Conservation (phyloP, 441 rosid species). For the Croton setiger region DNA sequence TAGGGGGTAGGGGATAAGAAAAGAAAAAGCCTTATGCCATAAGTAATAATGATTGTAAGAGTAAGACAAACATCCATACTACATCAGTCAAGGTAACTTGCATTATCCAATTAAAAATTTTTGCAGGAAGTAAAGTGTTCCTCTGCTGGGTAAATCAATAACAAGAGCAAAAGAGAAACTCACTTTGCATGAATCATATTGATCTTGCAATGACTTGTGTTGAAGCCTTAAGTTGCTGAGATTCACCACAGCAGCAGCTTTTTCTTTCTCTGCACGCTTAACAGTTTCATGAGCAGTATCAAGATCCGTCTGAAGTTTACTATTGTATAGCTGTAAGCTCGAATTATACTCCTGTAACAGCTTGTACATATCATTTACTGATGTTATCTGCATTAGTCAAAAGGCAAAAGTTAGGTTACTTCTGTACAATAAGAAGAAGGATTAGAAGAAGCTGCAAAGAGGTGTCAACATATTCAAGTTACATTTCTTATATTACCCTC, state of each 20-base stretch:
- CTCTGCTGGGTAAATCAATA: neutral
- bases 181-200: conserved; percentile 67
- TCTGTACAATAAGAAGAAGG: neutral
- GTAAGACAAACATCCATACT: neutral
- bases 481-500: conserved; percentile 45
- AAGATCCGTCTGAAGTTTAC: conserved; percentile 71
- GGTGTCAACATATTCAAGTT: neutral
- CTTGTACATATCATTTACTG: conserved; percentile 76
- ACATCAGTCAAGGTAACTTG: neutral
- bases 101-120: neutral
- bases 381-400: conserved; percentile 48
- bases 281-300: conserved; percentile 58
- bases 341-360: conserved; percentile 87
- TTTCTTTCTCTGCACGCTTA: conserved; percentile 74
- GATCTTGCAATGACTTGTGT: conserved; percentile 78
- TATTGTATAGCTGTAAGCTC: conserved; percentile 77
- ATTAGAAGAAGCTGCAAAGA: neutral
- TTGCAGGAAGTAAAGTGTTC: neutral
- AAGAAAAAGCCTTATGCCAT: neutral
- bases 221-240: conserved; percentile 81
- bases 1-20: too few relatives aligned
- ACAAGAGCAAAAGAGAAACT: conserved; percentile 21
- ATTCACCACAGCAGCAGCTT: conserved; percentile 67
- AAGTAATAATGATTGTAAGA: neutral
- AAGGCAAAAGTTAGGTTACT: conserved; percentile 11